phyloP scores from a whole-genome alignment of 1,139 yeast genomes.

The Taiozyma onychis region DNA sequence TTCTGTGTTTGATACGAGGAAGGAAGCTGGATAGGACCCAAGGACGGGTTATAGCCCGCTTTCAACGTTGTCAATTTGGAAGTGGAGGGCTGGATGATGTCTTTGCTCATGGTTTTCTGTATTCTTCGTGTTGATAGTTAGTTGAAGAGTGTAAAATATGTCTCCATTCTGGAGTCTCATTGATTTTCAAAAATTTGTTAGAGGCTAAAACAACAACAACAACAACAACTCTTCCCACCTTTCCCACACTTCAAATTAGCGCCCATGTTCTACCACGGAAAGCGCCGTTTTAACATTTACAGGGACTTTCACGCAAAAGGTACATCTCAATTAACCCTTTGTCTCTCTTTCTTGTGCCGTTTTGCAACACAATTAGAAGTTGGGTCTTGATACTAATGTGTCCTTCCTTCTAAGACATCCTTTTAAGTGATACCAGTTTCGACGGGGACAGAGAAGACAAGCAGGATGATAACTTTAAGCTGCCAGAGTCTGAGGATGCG shows the following conservation, averaged over 20 bases:
- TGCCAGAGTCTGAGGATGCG: background rate
- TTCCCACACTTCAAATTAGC: background rate
- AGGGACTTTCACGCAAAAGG: slow-evolving; percentile 12
- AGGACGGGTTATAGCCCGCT: slow-evolving; percentile 23
- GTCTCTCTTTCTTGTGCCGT: background rate
- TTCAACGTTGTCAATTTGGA: slow-evolving; percentile 10
- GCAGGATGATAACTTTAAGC: background rate
- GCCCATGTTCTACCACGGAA: slow-evolving; percentile 16
- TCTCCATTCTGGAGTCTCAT: background rate
- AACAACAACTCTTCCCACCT: no score
- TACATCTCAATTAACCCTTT: background rate
- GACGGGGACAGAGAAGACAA: background rate
- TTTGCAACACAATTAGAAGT: background rate
- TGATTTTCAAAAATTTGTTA: background rate
- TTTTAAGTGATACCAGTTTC: slow-evolving; percentile 11
- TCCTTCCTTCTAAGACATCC: background rate
- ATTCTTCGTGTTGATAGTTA: background rate
- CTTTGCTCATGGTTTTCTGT: slow-evolving; percentile 8
- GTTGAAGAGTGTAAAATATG: background rate
- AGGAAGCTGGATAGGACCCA: slow-evolving; percentile 25
- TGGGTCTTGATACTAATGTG: background rate
- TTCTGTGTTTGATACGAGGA: slow-evolving; percentile 14
- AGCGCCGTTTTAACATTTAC: slow-evolving; percentile 17
- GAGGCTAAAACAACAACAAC: background rate
- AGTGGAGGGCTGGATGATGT: slow-evolving; percentile 23